Evolutionary conservation across 495 filamentous ascomycete genomes (phyloP), one percentile per base, ranked within the genome.

Genomic region (Beverwykella pulmonaria): DNA sequence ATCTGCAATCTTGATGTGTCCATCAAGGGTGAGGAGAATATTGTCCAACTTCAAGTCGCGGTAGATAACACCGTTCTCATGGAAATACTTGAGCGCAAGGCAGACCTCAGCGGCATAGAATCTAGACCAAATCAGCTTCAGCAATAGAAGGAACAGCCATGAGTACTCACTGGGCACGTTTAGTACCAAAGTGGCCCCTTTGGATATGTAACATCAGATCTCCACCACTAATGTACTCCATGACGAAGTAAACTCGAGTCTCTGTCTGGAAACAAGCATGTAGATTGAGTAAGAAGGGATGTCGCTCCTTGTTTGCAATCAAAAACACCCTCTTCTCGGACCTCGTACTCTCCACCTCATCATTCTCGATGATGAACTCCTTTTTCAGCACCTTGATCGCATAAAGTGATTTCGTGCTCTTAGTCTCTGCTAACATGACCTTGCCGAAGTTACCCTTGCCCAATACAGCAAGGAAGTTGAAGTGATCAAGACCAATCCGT

Each of bases 401-500:
- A 75, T 98, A 99, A 30, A 99, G 81, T 75, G 94, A 89, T 75
- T 92, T 91, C 23, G 88, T 84, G 47, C 86, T 85, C 81, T 99
- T 99, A 4, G 94, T 97, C 79, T 99, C 94, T 8, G 94, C 94
- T 71, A 99, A 79, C 94, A 99, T 99, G 80, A 99, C 94, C 81
- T 99, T 99, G 77, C 94, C 94, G 74, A 99, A 99, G 76, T 99
- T 99, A 79, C 94, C 94, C 77, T 99, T 99, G 68, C 94, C 94
- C 68, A 99, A 88, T 68, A 99, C 94, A 61, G 94, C 94, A 67
- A 99, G 84, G 85, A 99, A 99, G 75, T 99, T 99, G 82, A 99
- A 99, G 76, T 98, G 92, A 76, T 98, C 94, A 50, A 99, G 82
- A 30, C 94, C 94, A 73, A 99, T 97, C 59, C 94, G 82, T 64